A percentile compares a stretch with the other conserved stretches of the same genome.
Conservation (phyloP, 371 early-diverging fungal species). For the Mucor circinelloides region DNA sequence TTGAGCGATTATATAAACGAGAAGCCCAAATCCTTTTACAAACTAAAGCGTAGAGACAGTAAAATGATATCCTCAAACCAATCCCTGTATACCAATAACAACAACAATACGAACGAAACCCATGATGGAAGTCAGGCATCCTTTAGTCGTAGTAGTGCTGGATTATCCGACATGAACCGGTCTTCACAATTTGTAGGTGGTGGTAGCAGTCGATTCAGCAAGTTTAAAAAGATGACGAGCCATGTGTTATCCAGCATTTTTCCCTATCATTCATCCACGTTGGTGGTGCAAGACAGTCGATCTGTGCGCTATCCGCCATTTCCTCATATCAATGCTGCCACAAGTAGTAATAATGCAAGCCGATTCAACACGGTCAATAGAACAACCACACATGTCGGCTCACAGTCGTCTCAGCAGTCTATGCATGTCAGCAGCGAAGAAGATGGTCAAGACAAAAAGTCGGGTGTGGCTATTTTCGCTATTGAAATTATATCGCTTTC, state of each 20-base stretch:
- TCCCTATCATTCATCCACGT: constrained; percentile 25
- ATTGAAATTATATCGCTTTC: constrained; percentile 42
- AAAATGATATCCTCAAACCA: constrained; percentile 19
- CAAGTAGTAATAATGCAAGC: background rate
- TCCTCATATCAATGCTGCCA: constrained; percentile 8
- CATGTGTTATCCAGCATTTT: constrained; percentile 27
- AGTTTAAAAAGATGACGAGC: constrained; percentile 27
- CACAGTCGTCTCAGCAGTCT: constrained; percentile 6
- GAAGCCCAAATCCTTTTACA: constrained; percentile 20
- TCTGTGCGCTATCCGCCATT: constrained; percentile 16
- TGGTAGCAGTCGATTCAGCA: constrained; percentile 15
- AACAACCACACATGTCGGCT: background rate
- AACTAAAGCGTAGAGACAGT: constrained; percentile 23
- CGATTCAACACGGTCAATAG: background rate
- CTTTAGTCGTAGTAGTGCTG: constrained; percentile 17
- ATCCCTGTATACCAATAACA: background rate
- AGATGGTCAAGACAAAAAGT: constrained; percentile 18
- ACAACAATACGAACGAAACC: background rate
- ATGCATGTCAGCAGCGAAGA: background rate
- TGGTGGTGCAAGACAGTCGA: constrained; percentile 19
- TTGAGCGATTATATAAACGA: constrained; percentile 36
- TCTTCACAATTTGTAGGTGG: constrained; percentile 12
- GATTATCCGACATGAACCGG: constrained; percentile 19
- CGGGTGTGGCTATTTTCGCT: constrained; percentile 39
- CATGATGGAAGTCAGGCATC: constrained; percentile 21